phyloP scores from a whole-genome alignment of 805 yeast genomes.

The Spathaspora boniae region DNA sequence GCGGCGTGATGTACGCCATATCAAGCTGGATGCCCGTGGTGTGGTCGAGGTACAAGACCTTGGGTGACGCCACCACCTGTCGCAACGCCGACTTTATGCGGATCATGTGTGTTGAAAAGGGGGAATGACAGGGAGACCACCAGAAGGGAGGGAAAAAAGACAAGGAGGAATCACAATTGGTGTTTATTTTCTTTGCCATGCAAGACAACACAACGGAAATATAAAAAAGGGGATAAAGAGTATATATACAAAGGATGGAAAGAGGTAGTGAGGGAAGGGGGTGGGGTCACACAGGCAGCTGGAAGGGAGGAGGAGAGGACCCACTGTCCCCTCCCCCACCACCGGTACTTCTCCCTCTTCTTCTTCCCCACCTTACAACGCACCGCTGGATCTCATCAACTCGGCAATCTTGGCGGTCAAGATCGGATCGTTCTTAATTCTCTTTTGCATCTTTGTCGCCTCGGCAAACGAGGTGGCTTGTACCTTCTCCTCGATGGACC shows the following conservation, averaged over 20 bases:
- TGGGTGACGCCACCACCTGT: conserved; percentile 13
- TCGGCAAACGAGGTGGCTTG: conserved; percentile 91
- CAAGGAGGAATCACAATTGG: background rate
- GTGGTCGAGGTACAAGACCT: conserved; percentile 7
- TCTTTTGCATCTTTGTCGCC: conserved; percentile 86
- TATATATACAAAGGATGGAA: background rate
- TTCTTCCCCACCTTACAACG: conserved; percentile 10
- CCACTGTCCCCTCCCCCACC: too few relatives aligned
- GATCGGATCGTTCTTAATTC: conserved; percentile 66
- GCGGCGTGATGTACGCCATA: conserved; percentile 61
- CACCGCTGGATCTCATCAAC: conserved; percentile 38
- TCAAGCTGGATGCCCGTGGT: conserved; percentile 40
- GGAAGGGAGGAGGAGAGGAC: too few relatives aligned
- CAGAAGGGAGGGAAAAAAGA: background rate
- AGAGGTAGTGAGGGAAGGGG: too few relatives aligned
- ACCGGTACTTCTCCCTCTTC: background rate
- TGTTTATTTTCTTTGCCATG: background rate
- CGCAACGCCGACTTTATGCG: conserved; percentile 15
- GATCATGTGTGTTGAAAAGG: background rate
- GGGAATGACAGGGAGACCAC: background rate
- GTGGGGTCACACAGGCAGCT: too few relatives aligned
- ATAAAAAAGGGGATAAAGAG: background rate
- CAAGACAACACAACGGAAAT: conserved; percentile 2
- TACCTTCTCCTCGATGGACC: conserved; percentile 80
- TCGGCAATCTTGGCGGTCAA: conserved; percentile 62